Evolutionary conservation across 1,284 basidiomycete species (phyloP), one percentile per base, ranked within the genome.

Genomic region (Thecaphora frezii): DNA sequence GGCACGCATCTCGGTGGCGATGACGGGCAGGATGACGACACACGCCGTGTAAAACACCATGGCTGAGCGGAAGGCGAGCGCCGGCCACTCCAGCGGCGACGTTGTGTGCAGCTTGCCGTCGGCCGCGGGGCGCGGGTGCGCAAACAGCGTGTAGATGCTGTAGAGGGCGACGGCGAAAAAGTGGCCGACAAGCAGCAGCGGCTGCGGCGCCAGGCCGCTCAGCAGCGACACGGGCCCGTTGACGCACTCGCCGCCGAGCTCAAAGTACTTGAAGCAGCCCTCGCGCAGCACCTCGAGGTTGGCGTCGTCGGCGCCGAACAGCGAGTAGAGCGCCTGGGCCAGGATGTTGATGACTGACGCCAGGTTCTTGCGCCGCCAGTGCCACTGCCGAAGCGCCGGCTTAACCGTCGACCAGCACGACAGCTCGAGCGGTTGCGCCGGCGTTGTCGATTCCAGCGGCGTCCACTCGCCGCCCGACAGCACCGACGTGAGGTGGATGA

Each of bases 261-360:
- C 91, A 76, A 99, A 97, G 82, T 98, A 99, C 77, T 91, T 91
- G 85, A 98, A 97, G 81, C 96, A 98, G 0, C 94, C 94, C 36
- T 86, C 87, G 58, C 91, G 85, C 14, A 99, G 86, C 0, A 94
- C 87, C n/a, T 84, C 86, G 9, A 98, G 85, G 47, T 85, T 83
- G 49, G 87, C 86, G 65, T 88, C 90, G 43, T 74, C 71, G 14
- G 71, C 68, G 9, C 76, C 75, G 43, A 77, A 78, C 7, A 78
- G 61, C 37, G 67, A 71, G 72, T 78, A 77, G 13, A 78, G 61
- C 22, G 76, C 72, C 46, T 76, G 74, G 0, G 76, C 76, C 22
- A 78, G 65, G 22, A 78, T 73, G 66, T 78, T 78, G 61, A 78
- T 76, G 42, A 76, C 74, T 1, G 67, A 66, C 10, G 75, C 50